phyloP scores from a whole-genome alignment of 805 yeast genomes.

The Ogataea degrootiae region DNA sequence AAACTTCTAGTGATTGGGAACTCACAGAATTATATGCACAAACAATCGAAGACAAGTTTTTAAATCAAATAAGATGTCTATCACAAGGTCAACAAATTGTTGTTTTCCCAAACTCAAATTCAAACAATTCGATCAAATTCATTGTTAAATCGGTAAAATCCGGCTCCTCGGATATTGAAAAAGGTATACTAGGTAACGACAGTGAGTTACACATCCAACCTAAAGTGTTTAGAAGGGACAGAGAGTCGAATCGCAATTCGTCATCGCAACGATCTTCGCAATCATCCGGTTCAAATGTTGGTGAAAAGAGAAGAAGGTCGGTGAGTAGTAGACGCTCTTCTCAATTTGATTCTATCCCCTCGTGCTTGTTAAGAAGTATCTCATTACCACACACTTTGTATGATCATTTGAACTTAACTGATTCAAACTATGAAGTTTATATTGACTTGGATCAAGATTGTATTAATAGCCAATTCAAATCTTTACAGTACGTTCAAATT shows the following conservation, averaged over 20 bases:
- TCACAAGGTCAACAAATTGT: slow-evolving; percentile 52
- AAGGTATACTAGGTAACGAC: slow-evolving; percentile 39
- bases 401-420: slow-evolving; percentile 4
- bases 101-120: slow-evolving; percentile 64
- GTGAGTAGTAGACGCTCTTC: slow-evolving; percentile 27
- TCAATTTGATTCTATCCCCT: slow-evolving; percentile 27
- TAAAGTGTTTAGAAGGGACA: slow-evolving; percentile 30
- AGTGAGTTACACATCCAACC: slow-evolving; percentile 61
- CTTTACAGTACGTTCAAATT: slow-evolving; percentile 43
- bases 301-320: slow-evolving; percentile 25
- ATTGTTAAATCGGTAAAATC: slow-evolving; percentile 42
- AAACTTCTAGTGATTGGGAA: slow-evolving; percentile 82
- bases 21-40: slow-evolving; percentile 78
- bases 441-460: slow-evolving; percentile 36
- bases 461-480: slow-evolving; percentile 28
- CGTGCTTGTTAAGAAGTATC: slow-evolving; percentile 48
- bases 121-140: slow-evolving; percentile 56
- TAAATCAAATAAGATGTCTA: slow-evolving; percentile 79
- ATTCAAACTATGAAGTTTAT: slow-evolving; percentile 37
- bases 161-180: slow-evolving; percentile 15
- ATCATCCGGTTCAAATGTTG: slow-evolving; percentile 3
- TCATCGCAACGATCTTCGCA: slow-evolving; percentile 2
- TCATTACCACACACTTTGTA: slow-evolving; percentile 48
- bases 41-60: slow-evolving; percentile 64
- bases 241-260: slow-evolving; percentile 1